phyloP scores from a whole-genome alignment of 83 land plant species.

The Thuja plicata region DNA sequence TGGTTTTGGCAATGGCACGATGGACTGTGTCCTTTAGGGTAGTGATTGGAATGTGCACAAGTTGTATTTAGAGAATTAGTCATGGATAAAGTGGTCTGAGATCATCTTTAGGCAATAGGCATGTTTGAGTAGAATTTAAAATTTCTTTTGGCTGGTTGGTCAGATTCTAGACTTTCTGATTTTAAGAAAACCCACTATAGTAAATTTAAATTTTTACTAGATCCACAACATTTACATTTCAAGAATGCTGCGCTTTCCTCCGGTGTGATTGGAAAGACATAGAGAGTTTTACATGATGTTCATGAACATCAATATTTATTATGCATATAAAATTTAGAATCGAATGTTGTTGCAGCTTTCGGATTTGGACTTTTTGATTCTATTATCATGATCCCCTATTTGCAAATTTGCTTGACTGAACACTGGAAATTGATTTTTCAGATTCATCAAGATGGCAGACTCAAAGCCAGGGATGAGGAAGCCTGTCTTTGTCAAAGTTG shows the following conservation, averaged over 20 bases:
- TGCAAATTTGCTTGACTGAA: neutral
- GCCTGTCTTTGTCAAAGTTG: conserved; percentile 38
- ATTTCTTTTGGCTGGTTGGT: neutral
- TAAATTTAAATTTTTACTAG: no score
- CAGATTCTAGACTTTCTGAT: neutral
- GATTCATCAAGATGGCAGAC: neutral
- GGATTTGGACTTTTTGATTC: neutral
- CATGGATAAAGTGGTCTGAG: neutral
- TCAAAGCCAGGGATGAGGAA: conserved; percentile 14
- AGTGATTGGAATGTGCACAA: neutral
- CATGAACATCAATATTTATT: neutral
- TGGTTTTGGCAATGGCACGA: neutral
- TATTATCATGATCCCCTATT: neutral
- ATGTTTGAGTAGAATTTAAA: neutral
- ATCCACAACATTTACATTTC: neutral
- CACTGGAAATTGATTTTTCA: neutral
- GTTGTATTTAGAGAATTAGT: neutral
- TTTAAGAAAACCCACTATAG: neutral
- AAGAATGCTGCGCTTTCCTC: neutral
- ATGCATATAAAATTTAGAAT: neutral
- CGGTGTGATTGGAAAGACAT: neutral
- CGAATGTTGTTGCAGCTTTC: neutral
- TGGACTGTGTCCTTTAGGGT: neutral
- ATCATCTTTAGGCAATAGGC: neutral
- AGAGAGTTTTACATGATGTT: neutral